Evolutionary conservation across 352 stramenopile genomes (phyloP).

Genomic region (Phytophthora tubulina): DNA sequence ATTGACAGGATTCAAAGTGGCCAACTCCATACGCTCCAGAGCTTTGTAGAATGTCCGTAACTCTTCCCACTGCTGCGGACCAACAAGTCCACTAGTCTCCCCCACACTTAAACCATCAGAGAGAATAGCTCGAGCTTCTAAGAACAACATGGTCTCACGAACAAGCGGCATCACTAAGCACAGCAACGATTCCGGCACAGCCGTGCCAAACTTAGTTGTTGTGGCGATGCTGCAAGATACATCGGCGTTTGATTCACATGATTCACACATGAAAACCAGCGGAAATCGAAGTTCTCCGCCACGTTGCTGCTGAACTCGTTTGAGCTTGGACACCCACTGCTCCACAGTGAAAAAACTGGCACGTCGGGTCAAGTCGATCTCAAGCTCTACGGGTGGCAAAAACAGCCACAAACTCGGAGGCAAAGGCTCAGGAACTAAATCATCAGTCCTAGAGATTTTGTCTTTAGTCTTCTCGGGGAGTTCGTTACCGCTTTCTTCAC

Average conservation of each 20-base stretch:
- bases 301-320: constrained; percentile 45
- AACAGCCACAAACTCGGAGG: constrained; percentile 77
- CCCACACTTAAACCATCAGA: constrained; percentile 45
- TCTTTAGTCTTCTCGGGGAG: constrained; percentile 1
- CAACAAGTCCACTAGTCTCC: constrained; percentile 50
- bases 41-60: constrained; percentile 68
- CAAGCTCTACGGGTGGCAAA: constrained; percentile 54
- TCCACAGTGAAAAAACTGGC: constrained; percentile 48
- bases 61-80: constrained; percentile 57
- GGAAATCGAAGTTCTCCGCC: constrained; percentile 59
- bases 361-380: constrained; percentile 32
- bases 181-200: constrained; percentile 59
- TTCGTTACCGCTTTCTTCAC: constrained; percentile 33
- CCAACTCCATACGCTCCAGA: constrained; percentile 62
- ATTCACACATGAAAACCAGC: constrained; percentile 72
- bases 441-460: not conserved
- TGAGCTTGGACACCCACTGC: constrained; percentile 58
- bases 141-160: constrained; percentile 71
- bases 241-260: constrained; percentile 36
- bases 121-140: constrained; percentile 62
- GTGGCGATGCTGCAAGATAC: constrained; percentile 32
- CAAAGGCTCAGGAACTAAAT: constrained; percentile 35
- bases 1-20: constrained; percentile 61
- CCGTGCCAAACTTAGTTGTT: constrained; percentile 38
- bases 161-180: constrained; percentile 68